Percentiles rank a stretch among this genome's conserved stretches.
These are phyloP conservation scores for Tubosaeta brunneosetosa DNA, from an alignment of 768 basidiomycete species.

Conservation along the genomic window DNA sequence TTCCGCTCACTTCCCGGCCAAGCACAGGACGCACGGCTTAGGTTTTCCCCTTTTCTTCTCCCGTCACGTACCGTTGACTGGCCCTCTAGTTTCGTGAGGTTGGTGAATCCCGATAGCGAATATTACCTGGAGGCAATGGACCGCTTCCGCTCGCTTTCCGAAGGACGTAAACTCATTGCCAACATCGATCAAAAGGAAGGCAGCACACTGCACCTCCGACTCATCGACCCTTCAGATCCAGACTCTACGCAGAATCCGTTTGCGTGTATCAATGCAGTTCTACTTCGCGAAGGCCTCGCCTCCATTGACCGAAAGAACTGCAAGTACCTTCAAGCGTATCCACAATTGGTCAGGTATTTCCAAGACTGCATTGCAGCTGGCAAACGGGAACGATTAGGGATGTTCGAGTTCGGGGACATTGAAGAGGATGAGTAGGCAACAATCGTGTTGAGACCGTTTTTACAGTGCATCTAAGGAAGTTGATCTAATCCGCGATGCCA, in stretches of 20 bases:
- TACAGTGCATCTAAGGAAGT: slow-evolving; percentile 10
- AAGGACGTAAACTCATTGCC: slow-evolving; percentile 95
- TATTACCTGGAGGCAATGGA: slow-evolving; percentile 83
- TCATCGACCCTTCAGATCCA: slow-evolving; percentile 85
- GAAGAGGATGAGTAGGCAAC: slow-evolving; percentile 65
- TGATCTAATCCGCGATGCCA: slow-evolving; percentile 11
- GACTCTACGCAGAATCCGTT: slow-evolving; percentile 60
- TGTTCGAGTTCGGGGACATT: slow-evolving; percentile 91
- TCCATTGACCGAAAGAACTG: slow-evolving; percentile 73
- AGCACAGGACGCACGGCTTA: slow-evolving; percentile 90
- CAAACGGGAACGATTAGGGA: slow-evolving; percentile 71
- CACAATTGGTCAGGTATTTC: slow-evolving; percentile 60
- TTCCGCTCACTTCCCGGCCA: slow-evolving; percentile 91
- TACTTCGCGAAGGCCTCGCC: slow-evolving; percentile 85
- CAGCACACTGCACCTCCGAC: slow-evolving; percentile 73
- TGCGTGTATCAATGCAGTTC: slow-evolving; percentile 82
- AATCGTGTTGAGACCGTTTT: slow-evolving; percentile 13
- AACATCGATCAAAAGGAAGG: slow-evolving; percentile 89
- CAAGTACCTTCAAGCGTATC: slow-evolving; percentile 68
- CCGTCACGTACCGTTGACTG: neutral
- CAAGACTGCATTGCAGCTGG: slow-evolving; percentile 58
- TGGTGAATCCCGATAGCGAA: slow-evolving; percentile 76
- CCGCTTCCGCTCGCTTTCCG: slow-evolving; percentile 79
- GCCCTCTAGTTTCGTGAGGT: slow-evolving; percentile 71
- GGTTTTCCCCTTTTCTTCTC: slow-evolving; percentile 37